These are phyloP conservation scores for Suillus discolor DNA, from an alignment of 768 basidiomycete species.

Conservation along the genomic window DNA sequence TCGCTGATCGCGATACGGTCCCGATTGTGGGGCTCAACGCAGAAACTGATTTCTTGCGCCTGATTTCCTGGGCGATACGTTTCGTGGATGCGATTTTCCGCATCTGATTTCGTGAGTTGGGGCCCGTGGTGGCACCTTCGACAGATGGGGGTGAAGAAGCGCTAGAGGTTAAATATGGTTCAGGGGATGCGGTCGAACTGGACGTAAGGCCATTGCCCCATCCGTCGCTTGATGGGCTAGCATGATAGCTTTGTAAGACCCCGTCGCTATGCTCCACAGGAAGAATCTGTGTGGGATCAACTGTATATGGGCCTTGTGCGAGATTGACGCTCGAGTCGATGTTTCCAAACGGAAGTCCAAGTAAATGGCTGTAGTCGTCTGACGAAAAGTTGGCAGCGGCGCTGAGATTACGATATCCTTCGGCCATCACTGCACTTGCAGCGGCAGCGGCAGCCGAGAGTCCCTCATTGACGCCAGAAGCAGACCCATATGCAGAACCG, in stretches of 20 bases:
- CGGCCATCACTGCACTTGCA: constrained; percentile 70
- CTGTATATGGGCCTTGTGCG: constrained; percentile 62
- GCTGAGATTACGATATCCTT: constrained; percentile 69
- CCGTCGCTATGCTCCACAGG: constrained; percentile 44
- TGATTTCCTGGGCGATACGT: constrained; percentile 57
- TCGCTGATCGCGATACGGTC: constrained; percentile 49
- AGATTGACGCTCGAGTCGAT: constrained; percentile 45
- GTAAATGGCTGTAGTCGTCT: constrained; percentile 68
- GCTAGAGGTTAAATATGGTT: constrained; percentile 67
- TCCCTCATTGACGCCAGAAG: constrained; percentile 43
- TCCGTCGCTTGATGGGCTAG: constrained; percentile 81
- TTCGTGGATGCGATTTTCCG: constrained; percentile 72
- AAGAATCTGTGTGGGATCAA: constrained; percentile 91
- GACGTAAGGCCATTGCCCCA: constrained; percentile 72
- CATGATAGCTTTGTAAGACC: constrained; percentile 57
- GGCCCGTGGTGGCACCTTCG: constrained; percentile 44
- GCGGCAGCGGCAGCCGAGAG: constrained; percentile 67
- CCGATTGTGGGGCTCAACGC: constrained; percentile 22
- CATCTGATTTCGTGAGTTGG: constrained; percentile 33
- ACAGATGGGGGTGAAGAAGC: constrained; percentile 75
- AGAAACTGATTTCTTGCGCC: constrained; percentile 51
- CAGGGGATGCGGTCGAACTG: constrained; percentile 75
- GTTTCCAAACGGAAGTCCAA: constrained; percentile 64
- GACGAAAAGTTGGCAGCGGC: constrained; percentile 51
- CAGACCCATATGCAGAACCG: constrained; percentile 37